Evolutionary conservation across 2,329 filamentous ascomycete genomes (phyloP).

Genomic region (Nemania sp.): DNA sequence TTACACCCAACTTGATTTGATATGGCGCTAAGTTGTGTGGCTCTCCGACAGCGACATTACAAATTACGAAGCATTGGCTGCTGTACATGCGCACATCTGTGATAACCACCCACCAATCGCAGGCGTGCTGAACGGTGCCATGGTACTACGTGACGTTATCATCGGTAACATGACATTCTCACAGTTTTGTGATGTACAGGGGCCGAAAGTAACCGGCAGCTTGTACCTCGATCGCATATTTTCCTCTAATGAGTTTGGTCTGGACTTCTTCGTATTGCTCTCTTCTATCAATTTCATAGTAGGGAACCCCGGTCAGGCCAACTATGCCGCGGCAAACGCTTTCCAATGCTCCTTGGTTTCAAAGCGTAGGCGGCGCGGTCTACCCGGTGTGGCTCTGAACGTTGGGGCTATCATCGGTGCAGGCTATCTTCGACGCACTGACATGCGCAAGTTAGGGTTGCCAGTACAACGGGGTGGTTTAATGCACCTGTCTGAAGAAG

Average conservation of each 20-base stretch:
- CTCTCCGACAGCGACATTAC: slow-evolving; percentile 22
- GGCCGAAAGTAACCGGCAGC: slow-evolving; percentile 28
- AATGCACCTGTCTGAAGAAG: slow-evolving; percentile 38
- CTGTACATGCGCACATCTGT: slow-evolving; percentile 12
- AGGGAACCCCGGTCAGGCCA: slow-evolving; percentile 37
- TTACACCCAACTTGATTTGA: neutral
- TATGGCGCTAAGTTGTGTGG: neutral
- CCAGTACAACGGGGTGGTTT: slow-evolving; percentile 28
- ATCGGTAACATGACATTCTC: slow-evolving; percentile 31
- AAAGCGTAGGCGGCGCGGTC: slow-evolving; percentile 32
- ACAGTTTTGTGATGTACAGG: slow-evolving; percentile 10
- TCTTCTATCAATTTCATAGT: slow-evolving; percentile 34
- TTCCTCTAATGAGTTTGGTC: slow-evolving; percentile 4
- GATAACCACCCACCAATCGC: slow-evolving; percentile 25
- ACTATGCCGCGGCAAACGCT: slow-evolving; percentile 43
- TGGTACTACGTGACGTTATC: slow-evolving; percentile 27
- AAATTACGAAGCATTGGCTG: slow-evolving; percentile 13
- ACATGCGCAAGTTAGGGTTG: slow-evolving; percentile 17
- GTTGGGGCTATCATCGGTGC: slow-evolving; percentile 39
- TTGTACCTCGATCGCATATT: slow-evolving; percentile 1
- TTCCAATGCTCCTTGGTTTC: slow-evolving; percentile 40
- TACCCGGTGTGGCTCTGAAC: slow-evolving; percentile 40
- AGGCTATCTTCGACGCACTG: slow-evolving; percentile 25
- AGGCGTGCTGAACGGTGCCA: slow-evolving; percentile 31
- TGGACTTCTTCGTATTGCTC: slow-evolving; percentile 43